Base-by-base conservation (phyloP, 768 basidiomycete genomes). In the Mycena alexandri region DNA sequence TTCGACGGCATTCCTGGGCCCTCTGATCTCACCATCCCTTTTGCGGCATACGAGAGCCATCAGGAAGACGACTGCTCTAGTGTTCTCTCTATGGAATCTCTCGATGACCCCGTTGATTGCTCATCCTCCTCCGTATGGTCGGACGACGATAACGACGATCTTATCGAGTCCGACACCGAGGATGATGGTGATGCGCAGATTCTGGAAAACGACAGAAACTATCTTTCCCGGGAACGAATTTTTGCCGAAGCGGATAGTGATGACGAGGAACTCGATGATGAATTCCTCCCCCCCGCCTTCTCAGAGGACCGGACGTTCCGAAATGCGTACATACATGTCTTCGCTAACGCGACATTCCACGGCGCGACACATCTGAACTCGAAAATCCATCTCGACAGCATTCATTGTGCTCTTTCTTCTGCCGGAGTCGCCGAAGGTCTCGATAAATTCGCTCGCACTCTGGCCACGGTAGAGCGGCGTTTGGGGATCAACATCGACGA, bases 221-320 rank as follows among this genome's bases (percentile, higher is more conserved):
- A 50, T 24, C 10, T 50, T 3, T 50, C 48, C 11, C 11, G 48
- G 11, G 48, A 50, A 50, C 48, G 21, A 10, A 6, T 50, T 14
- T 50, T 50, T 50, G 48, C 48, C 7, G 48, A 50, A 24, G 22
- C 25, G 13, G 48, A 50, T 24, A 4, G 8, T 5, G 48, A 50
- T 22, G 42, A 43, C 21, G 54, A 56, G 3, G 54, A 56, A 33
- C 21, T 22, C 3, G 54, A 33, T 22, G 38, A 56, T 3, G 54
- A 56, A 22, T 8, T 22, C 38, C 54, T 56, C 17, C 36, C 54
- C 19, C 54, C 54, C 22, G 54, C 54, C 3, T 56, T 56, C 21
- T 56, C 22, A 5, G 54, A 56, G n/a, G 36, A 9, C 14, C 38
- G n/a, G 2, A 24, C 38, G n/a, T 21, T 56, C 19, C 36, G 54